phyloP scores from a whole-genome alignment of 441 rosid genomes.

The Erodium moschatum region DNA sequence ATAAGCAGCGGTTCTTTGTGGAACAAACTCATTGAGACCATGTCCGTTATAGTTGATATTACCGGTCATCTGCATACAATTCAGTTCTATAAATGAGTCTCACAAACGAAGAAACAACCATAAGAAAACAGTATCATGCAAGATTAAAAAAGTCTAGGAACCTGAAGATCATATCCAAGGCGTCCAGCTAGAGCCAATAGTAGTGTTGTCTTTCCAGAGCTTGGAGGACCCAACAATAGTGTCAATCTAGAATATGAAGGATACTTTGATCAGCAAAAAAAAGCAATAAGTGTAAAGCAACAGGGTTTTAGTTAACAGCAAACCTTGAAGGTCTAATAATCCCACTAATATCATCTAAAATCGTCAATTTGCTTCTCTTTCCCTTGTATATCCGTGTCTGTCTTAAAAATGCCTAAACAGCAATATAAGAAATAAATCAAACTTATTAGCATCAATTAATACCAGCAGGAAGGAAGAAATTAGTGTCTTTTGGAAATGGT shows the following conservation, averaged over 20 bases:
- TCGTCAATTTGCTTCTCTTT: conserved; percentile 67
- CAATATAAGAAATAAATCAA: conserved; percentile 3
- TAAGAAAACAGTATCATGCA: not conserved
- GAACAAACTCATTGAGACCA: conserved; percentile 61
- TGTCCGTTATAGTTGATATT: conserved; percentile 76
- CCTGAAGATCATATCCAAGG: conserved; percentile 65
- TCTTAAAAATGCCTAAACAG: conserved; percentile 60
- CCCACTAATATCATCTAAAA: conserved; percentile 65
- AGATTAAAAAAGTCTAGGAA: not conserved
- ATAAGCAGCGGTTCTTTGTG: conserved; percentile 91
- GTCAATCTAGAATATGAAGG: conserved; percentile 49
- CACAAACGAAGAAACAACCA: not conserved
- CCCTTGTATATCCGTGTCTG: conserved; percentile 41
- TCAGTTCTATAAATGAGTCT: too few relatives aligned
- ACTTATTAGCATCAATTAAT: not conserved
- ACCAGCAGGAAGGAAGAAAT: not conserved
- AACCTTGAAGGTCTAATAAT: conserved; percentile 92
- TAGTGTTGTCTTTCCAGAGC: conserved; percentile 94
- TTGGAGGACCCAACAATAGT: conserved; percentile 88
- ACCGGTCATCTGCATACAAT: conserved; percentile 50
- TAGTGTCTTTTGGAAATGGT: not conserved
- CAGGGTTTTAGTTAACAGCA: conserved; percentile 6
- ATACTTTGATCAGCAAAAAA: conserved; percentile 3
- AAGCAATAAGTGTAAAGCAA: not conserved
- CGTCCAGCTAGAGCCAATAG: conserved; percentile 94